phyloP scores from a whole-genome alignment of 2,329 filamentous ascomycete genomes.

The Cercospora sesami region DNA sequence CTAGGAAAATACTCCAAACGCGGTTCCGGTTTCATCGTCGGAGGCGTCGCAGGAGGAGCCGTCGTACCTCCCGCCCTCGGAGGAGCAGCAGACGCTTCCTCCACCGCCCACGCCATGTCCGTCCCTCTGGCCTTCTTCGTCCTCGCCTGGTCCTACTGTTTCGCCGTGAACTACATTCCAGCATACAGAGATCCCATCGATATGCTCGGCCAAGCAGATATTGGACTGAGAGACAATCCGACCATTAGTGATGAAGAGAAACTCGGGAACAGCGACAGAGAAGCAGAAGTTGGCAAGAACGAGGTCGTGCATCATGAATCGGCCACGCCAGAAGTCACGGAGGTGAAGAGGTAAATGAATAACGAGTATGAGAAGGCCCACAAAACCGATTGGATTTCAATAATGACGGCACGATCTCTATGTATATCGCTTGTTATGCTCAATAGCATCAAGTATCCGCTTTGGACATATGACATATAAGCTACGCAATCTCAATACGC shows the following conservation, averaged over 20 bases:
- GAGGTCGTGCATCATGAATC: not conserved
- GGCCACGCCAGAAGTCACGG: not conserved
- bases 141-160: constrained; percentile 48
- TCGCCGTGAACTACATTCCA: constrained; percentile 63
- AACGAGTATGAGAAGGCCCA: not conserved
- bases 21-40: constrained; percentile 71
- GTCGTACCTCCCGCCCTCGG: constrained; percentile 69
- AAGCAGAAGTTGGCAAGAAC: not conserved
- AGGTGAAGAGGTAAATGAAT: not conserved
- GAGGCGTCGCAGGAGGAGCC: constrained; percentile 70
- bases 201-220: constrained; percentile 4
- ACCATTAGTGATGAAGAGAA: constrained; percentile 2
- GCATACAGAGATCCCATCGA: constrained; percentile 62
- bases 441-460: not conserved
- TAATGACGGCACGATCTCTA: not conserved
- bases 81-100: constrained; percentile 61
- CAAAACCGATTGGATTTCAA: not conserved
- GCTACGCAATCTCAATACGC: not conserved
- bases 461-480: not conserved
- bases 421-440: not conserved
- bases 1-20: constrained; percentile 75
- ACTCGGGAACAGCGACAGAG: not conserved
- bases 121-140: constrained; percentile 51
- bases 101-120: constrained; percentile 24
- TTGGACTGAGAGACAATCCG: constrained; percentile 6